Percentiles rank a stretch among this genome's conserved stretches.
phyloP scores from a whole-genome alignment of 805 yeast species.

The Ogataea pignaliae region DNA sequence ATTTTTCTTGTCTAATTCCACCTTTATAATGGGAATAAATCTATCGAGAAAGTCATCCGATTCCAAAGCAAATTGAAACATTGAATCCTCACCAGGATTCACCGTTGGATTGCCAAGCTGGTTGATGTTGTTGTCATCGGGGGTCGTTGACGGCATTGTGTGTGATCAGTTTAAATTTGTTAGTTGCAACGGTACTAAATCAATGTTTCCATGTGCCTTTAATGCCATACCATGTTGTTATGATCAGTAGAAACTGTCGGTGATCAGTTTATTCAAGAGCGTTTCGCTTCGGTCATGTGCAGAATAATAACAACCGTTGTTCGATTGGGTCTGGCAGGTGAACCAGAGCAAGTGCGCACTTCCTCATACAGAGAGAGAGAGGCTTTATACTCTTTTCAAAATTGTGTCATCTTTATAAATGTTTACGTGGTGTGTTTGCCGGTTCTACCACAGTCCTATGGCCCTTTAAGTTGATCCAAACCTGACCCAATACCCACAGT shows the following conservation, averaged over 20 bases:
- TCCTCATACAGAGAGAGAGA: too few species aligned
- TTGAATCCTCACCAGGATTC: constrained; percentile 12
- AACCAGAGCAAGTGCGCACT: too few species aligned
- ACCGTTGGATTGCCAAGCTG: not conserved
- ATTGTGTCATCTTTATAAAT: too few species aligned
- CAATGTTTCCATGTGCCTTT: constrained; percentile 16
- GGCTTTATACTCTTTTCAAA: too few species aligned
- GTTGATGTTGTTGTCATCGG: not conserved
- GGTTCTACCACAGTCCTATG: too few species aligned
- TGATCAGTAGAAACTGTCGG: not conserved
- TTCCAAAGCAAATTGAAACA: constrained; percentile 35
- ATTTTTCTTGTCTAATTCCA: constrained; percentile 49
- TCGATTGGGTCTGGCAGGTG: too few species aligned
- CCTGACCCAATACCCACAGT: too few species aligned
- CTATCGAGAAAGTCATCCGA: constrained; percentile 76
- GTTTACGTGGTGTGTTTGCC: too few species aligned
- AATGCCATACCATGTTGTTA: not conserved
- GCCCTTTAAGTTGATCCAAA: too few species aligned
- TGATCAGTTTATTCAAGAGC: not conserved
- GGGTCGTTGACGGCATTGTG: not conserved
- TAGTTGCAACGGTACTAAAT: not conserved
- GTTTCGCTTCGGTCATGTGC: too few species aligned
- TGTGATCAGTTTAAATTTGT: not conserved
- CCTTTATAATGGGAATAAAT: constrained; percentile 68
- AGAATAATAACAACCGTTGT: too few species aligned